These are phyloP conservation scores for Davidsoniella neocaledoniae DNA, from an alignment of 2,329 filamentous ascomycete species.

Conservation along the genomic window DNA sequence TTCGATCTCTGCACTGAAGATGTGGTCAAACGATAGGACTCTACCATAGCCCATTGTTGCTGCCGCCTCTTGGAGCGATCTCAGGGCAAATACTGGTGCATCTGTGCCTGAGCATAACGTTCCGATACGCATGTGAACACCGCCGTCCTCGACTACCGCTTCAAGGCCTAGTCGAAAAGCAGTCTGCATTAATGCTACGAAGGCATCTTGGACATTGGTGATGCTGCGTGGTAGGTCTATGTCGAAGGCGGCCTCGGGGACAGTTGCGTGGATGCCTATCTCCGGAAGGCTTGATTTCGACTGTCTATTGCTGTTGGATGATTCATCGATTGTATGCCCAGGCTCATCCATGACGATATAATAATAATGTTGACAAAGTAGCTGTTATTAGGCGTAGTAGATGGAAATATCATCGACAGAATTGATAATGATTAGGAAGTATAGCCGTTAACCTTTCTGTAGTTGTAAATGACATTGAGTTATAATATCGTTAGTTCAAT, in stretches of 20 bases:
- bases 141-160: constrained; percentile 17
- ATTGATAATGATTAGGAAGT: too few species aligned
- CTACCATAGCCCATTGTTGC: constrained; percentile 17
- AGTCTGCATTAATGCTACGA: constrained; percentile 3
- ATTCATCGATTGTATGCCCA: too few species aligned
- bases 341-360: too few species aligned
- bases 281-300: too few species aligned
- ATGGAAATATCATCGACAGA: too few species aligned
- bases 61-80: constrained; percentile 33
- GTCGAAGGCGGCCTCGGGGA: constrained; percentile 1
- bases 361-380: too few species aligned
- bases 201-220: constrained; percentile 3
- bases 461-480: too few species aligned
- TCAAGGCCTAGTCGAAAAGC: constrained; percentile 13
- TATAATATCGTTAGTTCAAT: too few species aligned
- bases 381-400: too few species aligned
- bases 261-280: too few species aligned
- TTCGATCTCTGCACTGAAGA: constrained; percentile 48
- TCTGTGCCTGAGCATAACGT: constrained; percentile 72
- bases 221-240: background rate
- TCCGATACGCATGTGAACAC: constrained; percentile 29
- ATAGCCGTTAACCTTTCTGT: too few species aligned
- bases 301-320: too few species aligned
- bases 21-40: constrained; percentile 32
- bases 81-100: constrained; percentile 49